Percentiles rank a stretch among this genome's conserved stretches.
These are phyloP conservation scores for Aspergillus vadensis DNA, from an alignment of 2,329 filamentous ascomycete species.

Conservation along the genomic window DNA sequence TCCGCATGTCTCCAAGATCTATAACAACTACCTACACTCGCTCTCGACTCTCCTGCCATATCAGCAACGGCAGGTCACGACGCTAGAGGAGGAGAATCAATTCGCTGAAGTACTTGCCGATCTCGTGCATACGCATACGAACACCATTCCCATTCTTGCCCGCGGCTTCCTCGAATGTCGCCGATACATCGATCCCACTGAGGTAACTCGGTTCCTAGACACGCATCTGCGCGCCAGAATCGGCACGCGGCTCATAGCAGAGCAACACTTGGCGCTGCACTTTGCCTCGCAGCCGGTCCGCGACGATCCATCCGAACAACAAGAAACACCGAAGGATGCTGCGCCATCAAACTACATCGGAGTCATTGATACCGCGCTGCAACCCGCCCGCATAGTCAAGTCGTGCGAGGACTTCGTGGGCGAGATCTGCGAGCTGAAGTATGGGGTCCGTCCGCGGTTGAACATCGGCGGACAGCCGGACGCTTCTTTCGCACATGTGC, in stretches of 20 bases:
- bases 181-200: constrained; percentile 77
- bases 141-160: constrained; percentile 91
- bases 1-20: constrained; percentile 89
- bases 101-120: constrained; percentile 94
- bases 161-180: constrained; percentile 90
- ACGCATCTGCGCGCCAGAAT: constrained; percentile 92
- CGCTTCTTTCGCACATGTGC: constrained; percentile 89
- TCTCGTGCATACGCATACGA: constrained; percentile 89
- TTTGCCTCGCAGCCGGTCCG: constrained; percentile 71
- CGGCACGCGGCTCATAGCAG: constrained; percentile 88
- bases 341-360: constrained; percentile 72
- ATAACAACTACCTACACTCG: constrained; percentile 94
- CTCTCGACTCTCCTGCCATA: constrained; percentile 88
- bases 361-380: constrained; percentile 88
- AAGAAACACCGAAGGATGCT: constrained; percentile 18
- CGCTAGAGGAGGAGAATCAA: constrained; percentile 79
- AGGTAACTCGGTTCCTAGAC: constrained; percentile 91
- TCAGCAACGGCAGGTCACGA: constrained; percentile 70
- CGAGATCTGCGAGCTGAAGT: constrained; percentile 95
- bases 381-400: constrained; percentile 78
- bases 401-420: constrained; percentile 87
- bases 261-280: constrained; percentile 94
- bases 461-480: constrained; percentile 81
- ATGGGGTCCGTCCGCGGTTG: constrained; percentile 80
- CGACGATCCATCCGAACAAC: constrained; percentile 40